Evolutionary conservation across 331 rosid species (phyloP), one percentile per base, ranked within the genome.

Genomic region (Acacia concinna): DNA sequence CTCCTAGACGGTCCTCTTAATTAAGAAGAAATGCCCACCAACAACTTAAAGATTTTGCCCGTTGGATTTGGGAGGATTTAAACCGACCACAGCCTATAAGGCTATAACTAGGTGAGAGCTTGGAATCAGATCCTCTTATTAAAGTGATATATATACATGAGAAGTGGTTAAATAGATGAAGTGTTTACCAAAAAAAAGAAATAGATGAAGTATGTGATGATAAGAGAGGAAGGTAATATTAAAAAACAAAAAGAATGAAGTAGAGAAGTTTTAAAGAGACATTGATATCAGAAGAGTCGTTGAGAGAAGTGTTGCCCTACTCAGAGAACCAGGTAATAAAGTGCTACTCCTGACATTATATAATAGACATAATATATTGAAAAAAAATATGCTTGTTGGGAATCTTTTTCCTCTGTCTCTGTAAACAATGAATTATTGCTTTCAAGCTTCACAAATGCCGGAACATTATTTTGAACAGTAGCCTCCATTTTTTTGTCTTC

Each of bases 331-430:
- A 85, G 86, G 85, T 78, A 64, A 57, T 78, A 68, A 68, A 84
- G 71, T 75, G 69, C 71, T 75, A 59, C 74, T 69, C 43, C 69
- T 64, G 71, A 66, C 71, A 66, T 66, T 66, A 20, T n/a, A 64
- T 31, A 79, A 35, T 72, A 34, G 78, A 81, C 37, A 63, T 63
- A 63, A 60, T 83, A 66, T 74, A 84, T 85, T 86, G 86, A 0
- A 14, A 46, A 46, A 88, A 88, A 85, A 79, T 85, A 90, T 87
- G 94, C 94, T 91, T 81, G 46, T 68, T 73, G 83, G 90, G 97
- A 92, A 92, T 92, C 93, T 90, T 79, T 79, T 87, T 77, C 78
- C 84, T 85, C 79, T 86, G 54, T 81, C 80, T 80, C 68, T 35
- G 74, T 84, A 71, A 64, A 78, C 79, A 74, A 87, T 82, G 84